A percentile compares a stretch with the other conserved stretches of the same genome.
Conservation (phyloP, 306 rosid species). For the Medicago truncatula region DNA sequence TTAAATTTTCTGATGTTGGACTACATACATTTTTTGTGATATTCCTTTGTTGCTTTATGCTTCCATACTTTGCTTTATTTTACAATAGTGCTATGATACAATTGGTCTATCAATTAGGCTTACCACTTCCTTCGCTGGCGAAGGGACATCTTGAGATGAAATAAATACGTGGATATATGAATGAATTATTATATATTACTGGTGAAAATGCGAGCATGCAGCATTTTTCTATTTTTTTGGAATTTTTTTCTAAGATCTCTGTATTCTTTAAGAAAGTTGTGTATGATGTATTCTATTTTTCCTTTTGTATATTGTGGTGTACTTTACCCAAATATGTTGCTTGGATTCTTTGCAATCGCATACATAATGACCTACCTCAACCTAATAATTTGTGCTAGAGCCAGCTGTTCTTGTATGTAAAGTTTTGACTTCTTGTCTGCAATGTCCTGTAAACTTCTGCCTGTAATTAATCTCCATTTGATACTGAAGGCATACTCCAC, state of each 20-base stretch:
- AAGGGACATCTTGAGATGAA: slow-evolving; percentile 21
- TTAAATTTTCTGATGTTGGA: slow-evolving; percentile 36
- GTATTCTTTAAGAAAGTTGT: slow-evolving; percentile 24
- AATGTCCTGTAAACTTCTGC: slow-evolving; percentile 24
- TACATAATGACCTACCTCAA: slow-evolving; percentile 2
- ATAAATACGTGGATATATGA: slow-evolving; percentile 12
- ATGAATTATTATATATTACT: slow-evolving; percentile 15
- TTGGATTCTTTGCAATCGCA: slow-evolving; percentile 24
- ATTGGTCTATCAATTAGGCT: slow-evolving; percentile 32
- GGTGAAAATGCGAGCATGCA: slow-evolving; percentile 15
- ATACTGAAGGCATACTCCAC: slow-evolving; percentile 87
- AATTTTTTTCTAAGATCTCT: slow-evolving; percentile 15
- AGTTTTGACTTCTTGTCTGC: slow-evolving; percentile 38
- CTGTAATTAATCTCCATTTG: slow-evolving; percentile 49
- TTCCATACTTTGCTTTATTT: slow-evolving; percentile 27
- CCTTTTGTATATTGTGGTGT: slow-evolving; percentile 33
- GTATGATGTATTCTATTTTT: background rate
- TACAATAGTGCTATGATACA: slow-evolving; percentile 31
- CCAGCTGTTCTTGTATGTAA: slow-evolving; percentile 31
- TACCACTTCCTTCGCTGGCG: background rate
- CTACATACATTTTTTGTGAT: slow-evolving; percentile 31
- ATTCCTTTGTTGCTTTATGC: slow-evolving; percentile 33
- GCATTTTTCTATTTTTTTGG: slow-evolving; percentile 2
- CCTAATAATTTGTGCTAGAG: slow-evolving; percentile 3
- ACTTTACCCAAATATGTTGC: slow-evolving; percentile 20